A percentile compares a stretch with the other conserved stretches of the same genome.
These are phyloP conservation scores for Ogataea parapolymorpha DNA, from an alignment of 805 yeast genomes.

Conservation along the genomic window DNA sequence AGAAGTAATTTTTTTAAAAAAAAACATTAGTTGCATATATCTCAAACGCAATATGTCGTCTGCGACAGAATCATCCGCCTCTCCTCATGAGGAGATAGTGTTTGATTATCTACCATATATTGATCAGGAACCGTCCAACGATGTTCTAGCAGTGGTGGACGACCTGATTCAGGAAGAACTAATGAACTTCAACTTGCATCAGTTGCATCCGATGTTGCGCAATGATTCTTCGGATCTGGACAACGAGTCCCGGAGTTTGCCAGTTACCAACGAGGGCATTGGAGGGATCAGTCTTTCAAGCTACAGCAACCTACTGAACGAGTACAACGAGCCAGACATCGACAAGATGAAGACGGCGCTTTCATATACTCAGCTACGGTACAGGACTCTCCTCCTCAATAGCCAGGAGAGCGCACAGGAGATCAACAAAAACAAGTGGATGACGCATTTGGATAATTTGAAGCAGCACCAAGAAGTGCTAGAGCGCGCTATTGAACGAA, in stretches of 20 bases:
- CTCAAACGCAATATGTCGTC: conserved; percentile 1
- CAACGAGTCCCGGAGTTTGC: not conserved
- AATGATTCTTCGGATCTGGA: not conserved
- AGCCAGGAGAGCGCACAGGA: conserved; percentile 19
- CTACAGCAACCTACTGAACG: conserved; percentile 19
- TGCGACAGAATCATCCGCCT: conserved; percentile 1
- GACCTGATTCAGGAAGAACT: conserved; percentile 24
- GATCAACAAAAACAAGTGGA: conserved; percentile 34
- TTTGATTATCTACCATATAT: conserved; percentile 25
- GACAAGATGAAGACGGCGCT: conserved; percentile 35
- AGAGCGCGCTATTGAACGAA: conserved; percentile 25
- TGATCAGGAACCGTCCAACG: conserved; percentile 22
- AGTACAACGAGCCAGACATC: conserved; percentile 15
- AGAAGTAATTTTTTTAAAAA: not conserved
- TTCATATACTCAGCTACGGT: conserved; percentile 39
- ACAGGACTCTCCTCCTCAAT: conserved; percentile 35
- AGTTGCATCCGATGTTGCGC: conserved; percentile 14
- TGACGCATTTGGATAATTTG: conserved; percentile 34
- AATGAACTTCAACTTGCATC: conserved; percentile 11
- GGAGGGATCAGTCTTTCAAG: conserved; percentile 20
- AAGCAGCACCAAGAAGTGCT: conserved; percentile 29
- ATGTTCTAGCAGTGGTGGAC: conserved; percentile 18
- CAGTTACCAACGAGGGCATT: conserved; percentile 5
- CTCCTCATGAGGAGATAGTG: conserved; percentile 6
- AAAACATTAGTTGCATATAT: not conserved